Evolutionary conservation across 2,329 filamentous ascomycete genomes (phyloP), one percentile per base, ranked within the genome.

Genomic region (Aspergillus nomiae): DNA sequence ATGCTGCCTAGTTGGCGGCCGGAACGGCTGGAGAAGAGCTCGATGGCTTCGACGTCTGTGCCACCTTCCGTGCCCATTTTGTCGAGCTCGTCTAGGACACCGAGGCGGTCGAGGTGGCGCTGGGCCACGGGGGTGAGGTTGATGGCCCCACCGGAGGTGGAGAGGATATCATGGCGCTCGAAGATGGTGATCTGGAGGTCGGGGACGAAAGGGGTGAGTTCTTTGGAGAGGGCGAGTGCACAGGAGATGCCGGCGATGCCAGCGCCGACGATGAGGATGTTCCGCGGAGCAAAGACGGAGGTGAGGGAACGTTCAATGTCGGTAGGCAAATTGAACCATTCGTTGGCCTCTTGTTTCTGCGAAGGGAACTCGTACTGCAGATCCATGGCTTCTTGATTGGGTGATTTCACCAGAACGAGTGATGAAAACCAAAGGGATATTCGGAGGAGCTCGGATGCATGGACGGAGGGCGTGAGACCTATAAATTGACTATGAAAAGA

Each of bases 101-200:
- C 79, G 5, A 82, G 68, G 41, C 78, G 74, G 30, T 79, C 76
- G 7, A 82, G 75, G 65, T 81, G 77, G 9, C 80, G 72, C 45
- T 81, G 73, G 3, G 79, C 80, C 11, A 80, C 79, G 1, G 80
- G 80, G 0, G 79, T 81, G 21, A 82, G 67, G 61, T 80, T 80
- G 61, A 82, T 78, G 4, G 80, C 79, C 11, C 80, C 80, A 10
- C 80, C 80, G 14, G 78, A 77, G 6, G 79, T 81, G 0, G 79
- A 78, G 8, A 79, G 74, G 9, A 79, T 66, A 19, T 77, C 72
- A 61, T 79, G 75, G 26, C 78, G 73, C 65, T 81, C 80, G 61
- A 74, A 80, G 26, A 80, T 63, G 2, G 70, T 77, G 63, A 80
- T 80, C 34, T 73, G 70, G 24, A 78, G 62, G 32, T 74, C 69